Percentiles rank a stretch among this genome's conserved stretches.
phyloP scores from a whole-genome alignment of 768 basidiomycete genomes.

The Sistotremastrum suecicum region DNA sequence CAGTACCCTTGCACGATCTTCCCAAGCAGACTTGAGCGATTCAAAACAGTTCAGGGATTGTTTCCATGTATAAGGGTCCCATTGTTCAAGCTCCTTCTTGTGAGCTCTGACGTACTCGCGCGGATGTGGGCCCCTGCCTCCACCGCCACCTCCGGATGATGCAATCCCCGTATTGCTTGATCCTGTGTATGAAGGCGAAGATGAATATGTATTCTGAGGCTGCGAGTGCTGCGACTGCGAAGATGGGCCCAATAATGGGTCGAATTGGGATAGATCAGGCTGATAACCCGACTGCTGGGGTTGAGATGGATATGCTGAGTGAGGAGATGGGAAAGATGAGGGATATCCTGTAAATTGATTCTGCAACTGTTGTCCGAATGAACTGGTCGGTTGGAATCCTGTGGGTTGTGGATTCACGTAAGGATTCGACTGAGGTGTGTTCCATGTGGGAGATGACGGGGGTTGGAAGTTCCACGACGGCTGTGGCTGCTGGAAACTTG shows the following conservation, averaged over 20 bases:
- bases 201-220: neutral
- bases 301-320: neutral
- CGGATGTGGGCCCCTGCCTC: slow-evolving; percentile 38
- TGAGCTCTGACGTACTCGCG: slow-evolving; percentile 51
- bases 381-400: slow-evolving; percentile 35
- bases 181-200: neutral
- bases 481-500: too few relatives aligned
- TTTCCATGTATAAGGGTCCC: slow-evolving; percentile 62
- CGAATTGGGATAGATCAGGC: too few relatives aligned
- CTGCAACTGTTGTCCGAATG: slow-evolving; percentile 41
- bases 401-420: slow-evolving; percentile 18
- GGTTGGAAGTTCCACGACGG: too few relatives aligned
- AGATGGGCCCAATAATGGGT: too few relatives aligned
- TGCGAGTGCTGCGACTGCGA: neutral
- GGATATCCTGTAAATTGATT: neutral
- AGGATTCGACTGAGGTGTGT: too few relatives aligned
- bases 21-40: slow-evolving; percentile 53
- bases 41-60: slow-evolving; percentile 51
- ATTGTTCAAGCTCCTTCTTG: slow-evolving; percentile 54
- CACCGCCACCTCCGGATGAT: neutral
- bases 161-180: neutral
- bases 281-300: too few relatives aligned
- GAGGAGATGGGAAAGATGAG: neutral
- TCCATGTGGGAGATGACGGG: too few relatives aligned
- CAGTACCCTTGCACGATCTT: slow-evolving; percentile 4